Evolutionary conservation across 768 basidiomycete genomes (phyloP), one percentile per base, ranked within the genome.

Genomic region (Leccinum ochraceum): DNA sequence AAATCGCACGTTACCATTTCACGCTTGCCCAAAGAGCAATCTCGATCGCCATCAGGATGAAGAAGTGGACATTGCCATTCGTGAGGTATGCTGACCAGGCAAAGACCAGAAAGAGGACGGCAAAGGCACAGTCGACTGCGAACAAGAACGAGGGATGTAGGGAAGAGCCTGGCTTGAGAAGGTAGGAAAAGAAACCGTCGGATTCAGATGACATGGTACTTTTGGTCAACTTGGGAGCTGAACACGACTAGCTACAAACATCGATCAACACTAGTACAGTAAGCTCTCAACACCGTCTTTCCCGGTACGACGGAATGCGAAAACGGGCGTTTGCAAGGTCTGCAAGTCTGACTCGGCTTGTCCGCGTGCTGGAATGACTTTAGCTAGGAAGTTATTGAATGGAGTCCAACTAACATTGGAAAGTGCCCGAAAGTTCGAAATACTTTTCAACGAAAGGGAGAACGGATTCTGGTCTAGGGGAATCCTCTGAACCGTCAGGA

Each of bases 111-210:
- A 90, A 75, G 26, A 94, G 80, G 6, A 76, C 60, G 5, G 75
- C 66, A 65, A 94, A 88, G 17, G 85, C 81, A 53, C 75, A 78
- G 71, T 92, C 89, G 37, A 90, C 78, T 8, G 83, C 74, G 61
- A 85, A 71, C 1, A 90, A 79, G 70, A 91, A 90, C 0, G 78
- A 80, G 0, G 89, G 89, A 60, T 90, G 75, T 17, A 91, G 75
- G 2, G 90, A 88, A 2, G 90, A 92, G 24, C 91, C 90, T 10
- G 92, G 90, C 53, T 77, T 81, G 14, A 94, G 79, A 59, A 94
- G 78, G 61, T 80, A 77, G 20, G 81, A 73, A 61, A 90, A 71
- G 67, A 89, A 82, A n/a, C 16, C 58, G 48, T 68, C 63, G n/a
- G 58, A 52, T 53, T 67, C 66, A 30, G 71, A 57, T 11, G 71